Evolutionary conservation across 495 filamentous ascomycete genomes (phyloP).

Genomic region (Penicillium paxilli): DNA sequence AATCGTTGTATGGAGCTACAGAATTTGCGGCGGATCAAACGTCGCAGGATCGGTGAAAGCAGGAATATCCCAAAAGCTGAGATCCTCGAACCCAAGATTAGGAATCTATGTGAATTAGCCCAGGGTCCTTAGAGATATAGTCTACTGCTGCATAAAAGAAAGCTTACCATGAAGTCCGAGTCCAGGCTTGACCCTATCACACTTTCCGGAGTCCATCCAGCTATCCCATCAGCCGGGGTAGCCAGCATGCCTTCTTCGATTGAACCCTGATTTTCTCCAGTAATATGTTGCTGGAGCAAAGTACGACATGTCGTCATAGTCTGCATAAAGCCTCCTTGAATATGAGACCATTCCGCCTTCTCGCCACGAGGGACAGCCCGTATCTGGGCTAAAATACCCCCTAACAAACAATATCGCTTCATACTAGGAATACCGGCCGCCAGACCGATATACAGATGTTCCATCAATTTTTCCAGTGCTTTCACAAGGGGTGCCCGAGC

Average conservation of each 20-base stretch:
- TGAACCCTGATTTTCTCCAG: neutral
- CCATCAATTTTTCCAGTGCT: slow-evolving; percentile 15
- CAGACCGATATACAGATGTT: slow-evolving; percentile 15
- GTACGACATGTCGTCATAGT: slow-evolving; percentile 11
- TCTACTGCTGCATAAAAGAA: neutral
- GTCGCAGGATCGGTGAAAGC: slow-evolving; percentile 1
- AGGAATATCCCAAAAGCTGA: slow-evolving; percentile 21
- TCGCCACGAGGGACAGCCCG: slow-evolving; percentile 1
- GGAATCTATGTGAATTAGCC: slow-evolving; percentile 10
- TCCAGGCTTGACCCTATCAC: slow-evolving; percentile 10
- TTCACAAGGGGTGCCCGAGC: slow-evolving; percentile 12
- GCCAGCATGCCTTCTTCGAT: neutral
- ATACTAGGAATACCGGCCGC: slow-evolving; percentile 22
- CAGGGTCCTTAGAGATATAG: neutral
- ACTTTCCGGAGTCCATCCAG: slow-evolving; percentile 20
- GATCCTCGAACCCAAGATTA: slow-evolving; percentile 7
- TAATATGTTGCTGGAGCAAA: slow-evolving; percentile 13
- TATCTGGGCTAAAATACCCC: slow-evolving; percentile 18
- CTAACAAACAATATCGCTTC: slow-evolving; percentile 22
- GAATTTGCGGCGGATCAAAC: slow-evolving; percentile 2
- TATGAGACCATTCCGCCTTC: slow-evolving; percentile 4
- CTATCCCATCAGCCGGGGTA: neutral
- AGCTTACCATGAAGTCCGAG: slow-evolving; percentile 15
- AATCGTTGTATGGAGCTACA: neutral
- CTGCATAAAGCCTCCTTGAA: slow-evolving; percentile 9